Conservation (phyloP, 345 rosid genomes). For the Eucalyptus marginata region DNA sequence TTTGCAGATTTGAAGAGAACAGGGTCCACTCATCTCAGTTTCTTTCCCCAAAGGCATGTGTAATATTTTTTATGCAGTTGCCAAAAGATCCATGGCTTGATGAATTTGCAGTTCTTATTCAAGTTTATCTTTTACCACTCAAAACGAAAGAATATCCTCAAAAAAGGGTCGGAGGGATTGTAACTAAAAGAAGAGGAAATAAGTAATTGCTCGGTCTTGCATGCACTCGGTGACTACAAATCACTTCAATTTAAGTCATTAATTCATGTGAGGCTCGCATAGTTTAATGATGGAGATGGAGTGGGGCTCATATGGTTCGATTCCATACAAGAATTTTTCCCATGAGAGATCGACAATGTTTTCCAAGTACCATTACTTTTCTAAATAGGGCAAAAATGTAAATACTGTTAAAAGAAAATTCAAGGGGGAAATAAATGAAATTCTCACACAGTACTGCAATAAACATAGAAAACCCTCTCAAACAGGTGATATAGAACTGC, state of each 20-base stretch:
- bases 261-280: background rate
- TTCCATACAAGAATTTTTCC: background rate
- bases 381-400: background rate
- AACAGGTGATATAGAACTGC: background rate
- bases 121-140: constrained; percentile 20
- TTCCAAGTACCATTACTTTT: background rate
- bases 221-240: background rate
- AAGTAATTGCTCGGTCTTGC: background rate
- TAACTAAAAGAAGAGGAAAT: background rate
- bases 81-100: background rate
- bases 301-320: background rate
- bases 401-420: background rate
- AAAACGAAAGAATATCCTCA: background rate
- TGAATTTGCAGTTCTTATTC: background rate
- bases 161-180: background rate
- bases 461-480: background rate
- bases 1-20: background rate
- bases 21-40: background rate
- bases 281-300: background rate
- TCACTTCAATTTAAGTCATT: background rate
- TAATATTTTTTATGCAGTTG: background rate
- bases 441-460: background rate
- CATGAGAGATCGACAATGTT: background rate
- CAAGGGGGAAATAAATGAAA: background rate
- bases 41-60: background rate